Percentiles rank a stretch among this genome's conserved stretches.
phyloP scores from a whole-genome alignment of 441 rosid genomes.

The Pelargonium fulgidum region DNA sequence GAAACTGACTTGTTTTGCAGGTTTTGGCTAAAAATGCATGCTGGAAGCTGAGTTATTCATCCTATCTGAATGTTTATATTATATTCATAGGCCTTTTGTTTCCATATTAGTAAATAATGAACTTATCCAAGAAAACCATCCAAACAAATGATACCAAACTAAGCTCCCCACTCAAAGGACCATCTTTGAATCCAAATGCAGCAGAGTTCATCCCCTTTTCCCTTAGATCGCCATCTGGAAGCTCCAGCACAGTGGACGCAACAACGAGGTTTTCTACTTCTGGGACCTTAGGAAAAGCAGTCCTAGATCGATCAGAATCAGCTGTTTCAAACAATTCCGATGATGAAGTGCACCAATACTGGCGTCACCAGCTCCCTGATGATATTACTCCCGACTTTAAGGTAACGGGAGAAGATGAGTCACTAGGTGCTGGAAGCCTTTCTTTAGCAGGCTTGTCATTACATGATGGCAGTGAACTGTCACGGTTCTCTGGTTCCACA shows the following conservation, averaged over 20 bases:
- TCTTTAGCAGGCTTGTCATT: constrained; percentile 70
- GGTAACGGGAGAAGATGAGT: constrained; percentile 63
- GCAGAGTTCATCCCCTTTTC: constrained; percentile 86
- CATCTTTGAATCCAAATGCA: constrained; percentile 82
- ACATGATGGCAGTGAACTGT: constrained; percentile 42
- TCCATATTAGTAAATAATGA: constrained; percentile 52
- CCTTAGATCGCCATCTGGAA: constrained; percentile 61
- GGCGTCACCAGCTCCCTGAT: constrained; percentile 91
- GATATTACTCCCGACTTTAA: constrained; percentile 91
- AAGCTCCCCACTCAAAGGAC: constrained; percentile 43
- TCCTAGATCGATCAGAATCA: constrained; percentile 63
- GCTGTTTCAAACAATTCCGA: constrained; percentile 74
- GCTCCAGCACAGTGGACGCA: constrained; percentile 37
- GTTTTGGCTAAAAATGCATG: constrained; percentile 48
- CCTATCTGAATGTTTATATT: constrained; percentile 15
- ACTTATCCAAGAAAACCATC: constrained; percentile 65
- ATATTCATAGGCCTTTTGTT: constrained; percentile 23
- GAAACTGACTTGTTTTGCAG: constrained; percentile 39
- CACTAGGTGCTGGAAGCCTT: constrained; percentile 51
- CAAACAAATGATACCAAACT: constrained; percentile 55
- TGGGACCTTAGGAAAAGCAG: constrained; percentile 53
- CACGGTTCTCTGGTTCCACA: constrained; percentile 43
- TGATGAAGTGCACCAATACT: constrained; percentile 83
- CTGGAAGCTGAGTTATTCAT: constrained; percentile 14
- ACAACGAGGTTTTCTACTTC: constrained; percentile 45